Conservation (phyloP, 768 basidiomycete species). For the Termitomyces sp. region DNA sequence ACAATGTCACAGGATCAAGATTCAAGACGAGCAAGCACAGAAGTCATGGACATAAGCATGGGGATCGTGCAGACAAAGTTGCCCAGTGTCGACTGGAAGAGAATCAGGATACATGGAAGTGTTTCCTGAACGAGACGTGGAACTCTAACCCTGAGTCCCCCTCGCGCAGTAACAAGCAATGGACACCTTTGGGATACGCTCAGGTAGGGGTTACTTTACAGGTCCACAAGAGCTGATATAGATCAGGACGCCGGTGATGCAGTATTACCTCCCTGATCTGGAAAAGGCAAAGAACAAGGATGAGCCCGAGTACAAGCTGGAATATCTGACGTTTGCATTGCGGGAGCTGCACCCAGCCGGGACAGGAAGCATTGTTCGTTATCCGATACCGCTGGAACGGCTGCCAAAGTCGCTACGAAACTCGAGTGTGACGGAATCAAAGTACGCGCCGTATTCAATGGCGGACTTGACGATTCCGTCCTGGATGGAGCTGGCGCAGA, state of each 20-base stretch:
- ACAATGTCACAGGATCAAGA: constrained; percentile 55
- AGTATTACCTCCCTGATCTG: constrained; percentile 69
- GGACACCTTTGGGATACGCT: constrained; percentile 79
- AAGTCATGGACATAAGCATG: constrained; percentile 43
- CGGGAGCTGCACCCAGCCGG: constrained; percentile 35
- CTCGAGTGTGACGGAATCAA: constrained; percentile 36
- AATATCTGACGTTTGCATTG: constrained; percentile 68
- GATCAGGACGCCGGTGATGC: constrained; percentile 8
- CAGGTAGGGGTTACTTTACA: constrained; percentile 52
- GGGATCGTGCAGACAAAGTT: constrained; percentile 39
- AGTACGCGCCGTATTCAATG: constrained; percentile 70
- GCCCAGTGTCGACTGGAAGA: constrained; percentile 44
- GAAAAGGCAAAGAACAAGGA: constrained; percentile 40
- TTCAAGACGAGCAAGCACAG: constrained; percentile 32
- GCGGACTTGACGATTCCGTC: constrained; percentile 73
- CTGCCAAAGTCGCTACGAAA: constrained; percentile 48
- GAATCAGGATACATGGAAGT: constrained; percentile 61
- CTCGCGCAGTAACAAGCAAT: constrained; percentile 62
- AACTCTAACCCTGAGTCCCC: constrained; percentile 63
- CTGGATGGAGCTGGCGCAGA: constrained; percentile 66
- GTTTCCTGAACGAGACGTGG: constrained; percentile 57
- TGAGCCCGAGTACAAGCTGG: constrained; percentile 65
- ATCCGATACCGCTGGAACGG: constrained; percentile 53
- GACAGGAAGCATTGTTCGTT: constrained; percentile 26
- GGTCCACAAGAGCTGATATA: constrained; percentile 4